Base-by-base conservation (phyloP, 768 basidiomycete genomes). In the Pleurotus ostreatus region DNA sequence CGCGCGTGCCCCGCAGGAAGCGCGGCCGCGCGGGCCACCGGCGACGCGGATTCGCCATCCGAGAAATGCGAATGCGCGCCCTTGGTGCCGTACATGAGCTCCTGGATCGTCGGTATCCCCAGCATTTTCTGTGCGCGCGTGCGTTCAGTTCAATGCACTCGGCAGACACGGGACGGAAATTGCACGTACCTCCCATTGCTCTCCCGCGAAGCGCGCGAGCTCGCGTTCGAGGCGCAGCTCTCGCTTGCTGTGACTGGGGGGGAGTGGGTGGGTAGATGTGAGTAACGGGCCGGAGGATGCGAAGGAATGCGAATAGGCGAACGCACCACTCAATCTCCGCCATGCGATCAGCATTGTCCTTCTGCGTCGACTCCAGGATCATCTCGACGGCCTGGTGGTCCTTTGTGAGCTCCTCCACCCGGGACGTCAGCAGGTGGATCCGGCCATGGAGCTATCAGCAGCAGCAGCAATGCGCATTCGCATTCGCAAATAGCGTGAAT, bases 291-390 rank as follows among this genome's bases (percentile, higher is more conserved):
- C n/a, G 20, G n/a, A 16, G 22, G 20, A 20, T 20, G 20, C 20
- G 20, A 20, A 22, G 4, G 13, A 18, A 26, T 8, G 20, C 20
- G 5, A 43, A 7, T 15, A 23, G 43, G 20, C 16, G 23, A 15
- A 71, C 74, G 49, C 56, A 85, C 88, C 85, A 77, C 55, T 92
- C 90, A 2, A 91, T 74, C 57, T 92, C 89, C 0, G 81, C 76
- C 91, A 93, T 92, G 59, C 85, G 88, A 48, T 86, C 77, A 62
- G 92, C 90, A 63, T 94, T 94, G 72, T 94, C 92, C 49, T 89
- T 74, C 60, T 92, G 89, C 0, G 91, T 92, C 0, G 90, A 91
- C 57, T 88, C 82, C 0, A 92, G 70, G 2, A 93, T 73, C 15
- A 93, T 73, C 39, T 92, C 91, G 1, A 92, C 72, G 56, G 88